Evolutionary conservation across 768 basidiomycete genomes (phyloP).

Genomic region (Chalciporus piperatus): DNA sequence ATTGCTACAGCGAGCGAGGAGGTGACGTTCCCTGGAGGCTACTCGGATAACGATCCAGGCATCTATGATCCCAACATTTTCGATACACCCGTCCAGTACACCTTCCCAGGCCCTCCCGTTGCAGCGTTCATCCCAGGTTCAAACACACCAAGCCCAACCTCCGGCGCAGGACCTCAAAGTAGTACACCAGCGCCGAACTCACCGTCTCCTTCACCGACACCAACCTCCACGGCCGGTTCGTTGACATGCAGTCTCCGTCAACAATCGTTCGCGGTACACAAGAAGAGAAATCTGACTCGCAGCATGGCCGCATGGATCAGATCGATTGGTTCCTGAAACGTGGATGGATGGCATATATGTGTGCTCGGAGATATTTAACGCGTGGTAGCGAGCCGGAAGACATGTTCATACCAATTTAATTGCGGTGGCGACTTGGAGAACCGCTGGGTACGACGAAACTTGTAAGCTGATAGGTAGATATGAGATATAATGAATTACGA

Average conservation of each 20-base stretch:
- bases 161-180: conserved; percentile 2
- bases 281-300: conserved; percentile 11
- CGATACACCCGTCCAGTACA: conserved; percentile 35
- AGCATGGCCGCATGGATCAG: conserved; percentile 22
- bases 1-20: conserved; percentile 46
- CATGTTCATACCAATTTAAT: no score
- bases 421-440: no score
- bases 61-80: conserved; percentile 53
- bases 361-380: neutral
- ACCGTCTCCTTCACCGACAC: conserved; percentile 6
- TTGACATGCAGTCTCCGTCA: conserved; percentile 19
- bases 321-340: conserved; percentile 14
- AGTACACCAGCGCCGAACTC: neutral
- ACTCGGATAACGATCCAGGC: conserved; percentile 67
- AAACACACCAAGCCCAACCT: conserved; percentile 12
- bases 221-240: conserved; percentile 4
- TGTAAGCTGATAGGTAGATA: no score
- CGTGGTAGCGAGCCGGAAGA: neutral
- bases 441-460: no score
- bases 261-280: conserved; percentile 17
- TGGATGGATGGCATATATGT: neutral
- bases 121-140: conserved; percentile 38
- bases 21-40: conserved; percentile 71
- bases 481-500: no score
- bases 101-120: conserved; percentile 53